Percentiles rank a stretch among this genome's conserved stretches.
Conservation (phyloP, 495 filamentous ascomycete genomes). For the Hypoxylon fragiforme region DNA sequence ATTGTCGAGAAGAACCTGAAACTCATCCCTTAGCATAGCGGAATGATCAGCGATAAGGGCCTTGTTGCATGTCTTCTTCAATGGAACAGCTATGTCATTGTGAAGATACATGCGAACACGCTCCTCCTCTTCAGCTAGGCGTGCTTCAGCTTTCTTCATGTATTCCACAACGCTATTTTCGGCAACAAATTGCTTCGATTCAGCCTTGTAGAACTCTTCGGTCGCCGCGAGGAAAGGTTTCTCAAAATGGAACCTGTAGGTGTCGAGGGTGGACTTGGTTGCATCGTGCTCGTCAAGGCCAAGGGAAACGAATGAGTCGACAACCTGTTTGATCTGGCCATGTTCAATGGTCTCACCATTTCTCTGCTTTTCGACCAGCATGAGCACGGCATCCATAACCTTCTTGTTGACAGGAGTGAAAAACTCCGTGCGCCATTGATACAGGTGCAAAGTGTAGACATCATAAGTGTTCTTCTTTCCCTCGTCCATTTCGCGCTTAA, state of each 20-base stretch:
- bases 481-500: slow-evolving; percentile 98
- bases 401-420: slow-evolving; percentile 80
- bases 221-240: slow-evolving; percentile 88
- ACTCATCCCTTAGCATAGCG: slow-evolving; percentile 83
- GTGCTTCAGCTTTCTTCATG: slow-evolving; percentile 97
- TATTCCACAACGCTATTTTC: slow-evolving; percentile 99
- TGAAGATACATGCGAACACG: slow-evolving; percentile 92
- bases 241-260: slow-evolving; percentile 91
- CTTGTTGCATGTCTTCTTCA: slow-evolving; percentile 86
- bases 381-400: slow-evolving; percentile 94
- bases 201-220: slow-evolving; percentile 80
- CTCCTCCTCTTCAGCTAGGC: slow-evolving; percentile 92
- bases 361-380: slow-evolving; percentile 94
- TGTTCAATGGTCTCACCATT: slow-evolving; percentile 99
- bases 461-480: slow-evolving; percentile 98
- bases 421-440: slow-evolving; percentile 90
- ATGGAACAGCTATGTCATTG: slow-evolving; percentile 75
- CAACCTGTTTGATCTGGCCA: slow-evolving; percentile 93
- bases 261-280: slow-evolving; percentile 90
- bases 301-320: slow-evolving; percentile 94
- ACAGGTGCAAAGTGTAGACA: slow-evolving; percentile 94
- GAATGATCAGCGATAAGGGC: slow-evolving; percentile 90
- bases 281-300: slow-evolving; percentile 92
- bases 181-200: slow-evolving; percentile 90
- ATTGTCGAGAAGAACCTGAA: slow-evolving; percentile 92